Conservation (phyloP, 768 basidiomycete species). For the Mycena indigotica region DNA sequence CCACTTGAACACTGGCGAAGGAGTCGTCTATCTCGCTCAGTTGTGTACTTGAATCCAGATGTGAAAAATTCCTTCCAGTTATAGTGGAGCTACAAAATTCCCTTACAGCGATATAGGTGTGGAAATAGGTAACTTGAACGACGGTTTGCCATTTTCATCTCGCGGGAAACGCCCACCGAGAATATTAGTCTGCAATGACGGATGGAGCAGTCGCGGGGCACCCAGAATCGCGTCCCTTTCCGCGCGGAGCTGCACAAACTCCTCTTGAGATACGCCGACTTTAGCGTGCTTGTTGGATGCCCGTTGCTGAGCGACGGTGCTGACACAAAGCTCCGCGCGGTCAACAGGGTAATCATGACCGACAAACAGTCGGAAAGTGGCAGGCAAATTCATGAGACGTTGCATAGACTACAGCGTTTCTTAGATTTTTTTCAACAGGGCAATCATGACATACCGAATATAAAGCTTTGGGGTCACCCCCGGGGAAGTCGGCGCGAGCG, state of each 20-base stretch:
- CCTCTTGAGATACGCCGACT: constrained; percentile 27
- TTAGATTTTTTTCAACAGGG: not conserved
- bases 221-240: constrained; percentile 36
- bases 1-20: too few relatives aligned
- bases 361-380: constrained; percentile 36
- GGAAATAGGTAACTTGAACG: constrained; percentile 4
- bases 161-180: constrained; percentile 34
- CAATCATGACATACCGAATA: constrained; percentile 28
- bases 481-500: constrained; percentile 42
- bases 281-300: constrained; percentile 32
- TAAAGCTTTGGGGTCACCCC: constrained; percentile 37
- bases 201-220: constrained; percentile 37
- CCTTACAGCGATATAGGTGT: not conserved
- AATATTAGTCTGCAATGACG: constrained; percentile 40
- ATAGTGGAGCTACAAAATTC: too few relatives aligned
- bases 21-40: too few relatives aligned
- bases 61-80: too few relatives aligned
- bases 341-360: constrained; percentile 41
- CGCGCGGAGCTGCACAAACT: constrained; percentile 34
- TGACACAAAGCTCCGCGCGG: constrained; percentile 29
- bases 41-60: too few relatives aligned
- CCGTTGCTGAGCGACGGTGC: constrained; percentile 38
- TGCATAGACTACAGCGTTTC: constrained; percentile 35
- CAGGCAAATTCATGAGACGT: constrained; percentile 36
- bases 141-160: not conserved